These are phyloP conservation scores for Limonium bicolor DNA, from an alignment of 148 eudicot species.

Conservation along the genomic window DNA sequence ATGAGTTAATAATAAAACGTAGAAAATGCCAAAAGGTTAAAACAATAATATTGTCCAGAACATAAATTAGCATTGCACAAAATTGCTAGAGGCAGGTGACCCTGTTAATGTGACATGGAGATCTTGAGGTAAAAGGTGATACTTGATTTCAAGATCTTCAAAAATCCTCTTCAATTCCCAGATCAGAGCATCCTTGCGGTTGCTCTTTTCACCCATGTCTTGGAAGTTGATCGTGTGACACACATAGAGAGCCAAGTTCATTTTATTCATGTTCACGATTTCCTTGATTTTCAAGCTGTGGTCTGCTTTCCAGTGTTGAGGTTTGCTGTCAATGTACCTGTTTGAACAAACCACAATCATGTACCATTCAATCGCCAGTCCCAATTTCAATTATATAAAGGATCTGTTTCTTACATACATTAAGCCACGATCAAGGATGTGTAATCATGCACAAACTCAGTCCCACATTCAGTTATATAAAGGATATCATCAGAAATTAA, in stretches of 20 bases:
- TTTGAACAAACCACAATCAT: conserved; percentile 7
- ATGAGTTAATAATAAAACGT: too few species aligned
- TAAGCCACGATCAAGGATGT: background rate
- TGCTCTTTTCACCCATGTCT: conserved; percentile 33
- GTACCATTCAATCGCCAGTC: too few species aligned
- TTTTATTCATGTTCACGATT: conserved; percentile 53
- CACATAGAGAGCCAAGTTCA: conserved; percentile 50
- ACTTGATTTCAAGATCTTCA: conserved; percentile 45
- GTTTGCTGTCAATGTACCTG: conserved; percentile 78
- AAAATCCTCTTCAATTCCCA: conserved; percentile 67
- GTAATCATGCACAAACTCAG: background rate
- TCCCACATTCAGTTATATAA: background rate
- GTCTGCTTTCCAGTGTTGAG: conserved; percentile 59
- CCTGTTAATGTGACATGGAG: conserved; percentile 32
- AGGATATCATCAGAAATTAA: background rate
- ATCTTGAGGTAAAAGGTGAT: conserved; percentile 68
- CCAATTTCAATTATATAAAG: background rate
- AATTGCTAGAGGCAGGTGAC: too few species aligned
- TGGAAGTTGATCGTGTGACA: conserved; percentile 79
- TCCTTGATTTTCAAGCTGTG: conserved; percentile 59
- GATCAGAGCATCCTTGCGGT: conserved; percentile 48
- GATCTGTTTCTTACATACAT: background rate
- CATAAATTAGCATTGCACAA: too few species aligned
- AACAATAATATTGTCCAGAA: too few species aligned
- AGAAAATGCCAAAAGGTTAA: too few species aligned